Evolutionary conservation across 1,284 basidiomycete species (phyloP), one percentile per base, ranked within the genome.

Genomic region (Vanrija sp.): DNA sequence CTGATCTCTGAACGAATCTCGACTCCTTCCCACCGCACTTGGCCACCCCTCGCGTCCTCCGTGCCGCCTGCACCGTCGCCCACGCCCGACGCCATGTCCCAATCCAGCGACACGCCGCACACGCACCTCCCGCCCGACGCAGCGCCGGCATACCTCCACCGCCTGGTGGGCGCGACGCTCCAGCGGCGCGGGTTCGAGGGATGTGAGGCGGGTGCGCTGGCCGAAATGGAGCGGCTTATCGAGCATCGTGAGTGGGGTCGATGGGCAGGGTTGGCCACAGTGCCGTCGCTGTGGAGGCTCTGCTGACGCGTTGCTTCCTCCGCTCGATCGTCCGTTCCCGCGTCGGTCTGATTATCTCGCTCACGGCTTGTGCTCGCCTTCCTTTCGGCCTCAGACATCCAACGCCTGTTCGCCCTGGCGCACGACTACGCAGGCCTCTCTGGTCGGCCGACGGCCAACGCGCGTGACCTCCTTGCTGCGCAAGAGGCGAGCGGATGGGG

Each of bases 181-280:
- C 54, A 61, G 14, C 62, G 66, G 16, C 55, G 54, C 19, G 73
- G 73, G 1, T 71, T 72, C 29, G 66, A 72, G 19, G 67, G 62
- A 5, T 72, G 69, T 2, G 72, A 75, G 60, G 68, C 71, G 9
- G 73, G 73, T 8, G 72, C 69, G 6, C 43, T 75, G 3, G 55
- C 60, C 1, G 73, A 75, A 58, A 69, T 73, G 45, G 73, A 73
- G 50, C 48, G 69, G 25, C 42, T 73, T 47, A 51, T 75, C 0
- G 69, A 73, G 48, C 54, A 57, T 19, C 72, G 73, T 75, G 49
- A 61, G 73, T 69, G n/a, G 21, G 21, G 21, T 6, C 3, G 28
- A n/a, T n/a, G n/a, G n/a, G n/a, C n/a, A n/a, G n/a, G n/a, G n/a
- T n/a, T n/a, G n/a, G n/a, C n/a, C n/a, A n/a, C n/a, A n/a, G 28